A percentile compares a stretch with the other conserved stretches of the same genome.
Evolutionary conservation across 768 basidiomycete species (phyloP).

Genomic region (Boletus rufocinnamomeus): DNA sequence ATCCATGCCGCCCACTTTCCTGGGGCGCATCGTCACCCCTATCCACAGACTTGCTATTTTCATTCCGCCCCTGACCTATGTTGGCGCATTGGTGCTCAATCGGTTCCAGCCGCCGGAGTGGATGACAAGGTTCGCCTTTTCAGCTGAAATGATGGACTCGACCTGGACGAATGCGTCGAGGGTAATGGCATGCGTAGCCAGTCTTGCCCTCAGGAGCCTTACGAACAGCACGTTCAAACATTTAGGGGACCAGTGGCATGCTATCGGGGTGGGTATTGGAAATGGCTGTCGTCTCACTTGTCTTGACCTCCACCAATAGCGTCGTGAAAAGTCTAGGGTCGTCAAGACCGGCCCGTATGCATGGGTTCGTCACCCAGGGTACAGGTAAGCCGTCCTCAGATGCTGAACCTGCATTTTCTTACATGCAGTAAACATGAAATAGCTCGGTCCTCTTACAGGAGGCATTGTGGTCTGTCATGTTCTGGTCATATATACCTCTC

Average conservation of each 20-base stretch:
- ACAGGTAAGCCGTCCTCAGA: constrained; percentile 22
- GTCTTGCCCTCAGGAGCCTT: constrained; percentile 7
- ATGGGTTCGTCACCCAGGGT: constrained; percentile 37
- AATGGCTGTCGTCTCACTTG: not conserved
- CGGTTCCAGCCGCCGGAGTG: constrained; percentile 33
- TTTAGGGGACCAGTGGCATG: constrained; percentile 33
- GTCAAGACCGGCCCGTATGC: constrained; percentile 37
- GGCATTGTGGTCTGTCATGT: constrained; percentile 26
- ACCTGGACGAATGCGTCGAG: constrained; percentile 17
- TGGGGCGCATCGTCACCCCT: constrained; percentile 28
- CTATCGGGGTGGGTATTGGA: constrained; percentile 23
- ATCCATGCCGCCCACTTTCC: constrained; percentile 14
- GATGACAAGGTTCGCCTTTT: constrained; percentile 27
- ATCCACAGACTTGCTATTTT: constrained; percentile 24
- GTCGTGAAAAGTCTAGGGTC: constrained; percentile 33
- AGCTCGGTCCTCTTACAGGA: constrained; percentile 26
- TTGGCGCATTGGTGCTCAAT: constrained; percentile 26
- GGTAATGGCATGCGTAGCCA: constrained; percentile 23
- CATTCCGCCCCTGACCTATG: constrained; percentile 27
- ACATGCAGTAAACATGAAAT: not conserved
- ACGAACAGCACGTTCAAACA: not conserved
- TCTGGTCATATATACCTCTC: constrained; percentile 36
- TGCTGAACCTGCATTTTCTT: not conserved
- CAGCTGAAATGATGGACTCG: constrained; percentile 7
- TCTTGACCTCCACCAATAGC: constrained; percentile 16